Evolutionary conservation across 148 eudicot species (phyloP).

Genomic region (Camellia lanceoleosa): DNA sequence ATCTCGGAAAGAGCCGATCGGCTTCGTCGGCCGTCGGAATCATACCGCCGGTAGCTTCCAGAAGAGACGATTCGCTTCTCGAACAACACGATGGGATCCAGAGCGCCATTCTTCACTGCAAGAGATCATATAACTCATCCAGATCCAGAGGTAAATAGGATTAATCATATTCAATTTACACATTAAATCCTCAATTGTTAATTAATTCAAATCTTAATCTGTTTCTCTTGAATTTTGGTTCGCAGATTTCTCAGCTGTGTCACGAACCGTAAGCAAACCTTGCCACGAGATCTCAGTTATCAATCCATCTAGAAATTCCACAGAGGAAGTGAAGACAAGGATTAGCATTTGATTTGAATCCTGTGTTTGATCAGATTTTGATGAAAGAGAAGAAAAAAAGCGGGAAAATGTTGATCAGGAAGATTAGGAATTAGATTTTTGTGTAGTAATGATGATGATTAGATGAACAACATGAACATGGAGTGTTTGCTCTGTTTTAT

Average conservation of each 20-base stretch:
- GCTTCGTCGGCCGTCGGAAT: constrained; percentile 38
- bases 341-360: constrained; percentile 29
- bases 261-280: constrained; percentile 29
- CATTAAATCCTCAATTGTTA: not conserved
- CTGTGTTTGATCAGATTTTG: not conserved
- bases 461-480: not conserved
- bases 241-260: constrained; percentile 28
- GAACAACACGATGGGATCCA: constrained; percentile 58
- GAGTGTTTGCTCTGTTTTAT: not conserved
- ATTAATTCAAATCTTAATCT: not conserved
- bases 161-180: not conserved
- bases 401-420: too few relatives aligned
- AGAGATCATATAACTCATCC: constrained; percentile 43
- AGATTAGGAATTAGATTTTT: too few relatives aligned
- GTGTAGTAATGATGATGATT: too few relatives aligned
- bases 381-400: not conserved
- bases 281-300: constrained; percentile 16
- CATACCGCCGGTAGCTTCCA: constrained; percentile 18
- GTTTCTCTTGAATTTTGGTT: not conserved
- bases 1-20: constrained; percentile 47
- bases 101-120: constrained; percentile 73
- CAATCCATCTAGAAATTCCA: constrained; percentile 5
- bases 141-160: constrained; percentile 13
- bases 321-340: constrained; percentile 29
- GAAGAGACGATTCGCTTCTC: constrained; percentile 43